These are phyloP conservation scores for Harringtonia aguacate DNA, from an alignment of 2,329 filamentous ascomycete genomes.

Conservation along the genomic window DNA sequence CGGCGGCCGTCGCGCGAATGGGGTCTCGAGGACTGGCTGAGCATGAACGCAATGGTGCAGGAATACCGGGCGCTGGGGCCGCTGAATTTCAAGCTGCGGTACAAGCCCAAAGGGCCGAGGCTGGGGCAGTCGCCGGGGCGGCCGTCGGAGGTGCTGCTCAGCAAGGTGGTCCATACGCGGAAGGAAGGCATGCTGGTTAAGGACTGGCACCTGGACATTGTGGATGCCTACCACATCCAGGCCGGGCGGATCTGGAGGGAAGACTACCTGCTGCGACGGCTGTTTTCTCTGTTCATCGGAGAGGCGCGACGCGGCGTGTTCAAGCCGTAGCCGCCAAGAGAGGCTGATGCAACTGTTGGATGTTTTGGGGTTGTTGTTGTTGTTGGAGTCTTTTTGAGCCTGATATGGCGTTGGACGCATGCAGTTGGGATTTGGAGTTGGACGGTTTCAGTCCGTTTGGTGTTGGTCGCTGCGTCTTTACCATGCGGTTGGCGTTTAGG, in stretches of 20 bases:
- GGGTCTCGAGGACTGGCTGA: constrained; percentile 36
- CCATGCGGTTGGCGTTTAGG: no score
- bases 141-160: constrained; percentile 24
- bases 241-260: constrained; percentile 39
- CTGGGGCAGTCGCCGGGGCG: neutral
- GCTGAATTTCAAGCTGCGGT: constrained; percentile 23
- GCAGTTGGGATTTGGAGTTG: no score
- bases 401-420: no score
- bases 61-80: constrained; percentile 34
- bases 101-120: constrained; percentile 12
- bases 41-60: constrained; percentile 40
- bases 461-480: no score
- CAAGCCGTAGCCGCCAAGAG: neutral
- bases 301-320: constrained; percentile 27
- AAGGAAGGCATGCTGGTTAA: constrained; percentile 37
- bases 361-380: no score
- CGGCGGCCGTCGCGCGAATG: constrained; percentile 10
- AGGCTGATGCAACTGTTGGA: no score
- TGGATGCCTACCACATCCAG: constrained; percentile 39
- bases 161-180: constrained; percentile 35
- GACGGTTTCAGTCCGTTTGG: no score
- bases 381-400: neutral
- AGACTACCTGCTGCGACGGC: constrained; percentile 34
- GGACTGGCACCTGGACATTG: constrained; percentile 46
- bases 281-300: constrained; percentile 42